A percentile compares a stretch with the other conserved stretches of the same genome.
phyloP scores from a whole-genome alignment of 2,329 filamentous ascomycete genomes.

The Nemania sp. region DNA sequence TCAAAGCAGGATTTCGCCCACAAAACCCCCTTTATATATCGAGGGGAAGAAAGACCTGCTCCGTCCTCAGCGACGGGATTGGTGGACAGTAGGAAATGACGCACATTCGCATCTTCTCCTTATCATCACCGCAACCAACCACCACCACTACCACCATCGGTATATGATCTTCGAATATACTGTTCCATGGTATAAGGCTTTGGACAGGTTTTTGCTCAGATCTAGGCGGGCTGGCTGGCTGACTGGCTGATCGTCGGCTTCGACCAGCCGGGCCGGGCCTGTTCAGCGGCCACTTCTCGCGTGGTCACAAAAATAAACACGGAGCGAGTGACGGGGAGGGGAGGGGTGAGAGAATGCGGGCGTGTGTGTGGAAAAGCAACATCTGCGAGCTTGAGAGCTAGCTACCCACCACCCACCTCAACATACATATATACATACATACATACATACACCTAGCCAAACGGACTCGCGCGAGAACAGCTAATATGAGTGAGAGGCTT shows the following conservation, averaged over 20 bases:
- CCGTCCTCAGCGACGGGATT: background rate
- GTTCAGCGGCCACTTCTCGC: slow-evolving; percentile 14
- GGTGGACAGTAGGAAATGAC: slow-evolving; percentile 8
- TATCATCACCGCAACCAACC: background rate
- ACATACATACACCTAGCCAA: background rate
- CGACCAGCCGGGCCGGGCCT: background rate
- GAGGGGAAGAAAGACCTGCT: background rate
- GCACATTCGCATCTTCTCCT: slow-evolving; percentile 1
- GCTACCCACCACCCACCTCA: too few relatives aligned
- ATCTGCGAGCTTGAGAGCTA: background rate
- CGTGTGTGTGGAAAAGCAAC: background rate
- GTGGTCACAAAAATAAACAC: slow-evolving; percentile 29
- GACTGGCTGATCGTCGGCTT: background rate
- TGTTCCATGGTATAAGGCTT: background rate
- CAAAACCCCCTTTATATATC: background rate
- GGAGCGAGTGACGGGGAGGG: background rate
- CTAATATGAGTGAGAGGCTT: background rate
- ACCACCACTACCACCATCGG: background rate
- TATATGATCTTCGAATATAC: slow-evolving; percentile 4
- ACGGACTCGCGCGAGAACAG: slow-evolving; percentile 3
- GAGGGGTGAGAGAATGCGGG: background rate
- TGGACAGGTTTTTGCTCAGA: background rate
- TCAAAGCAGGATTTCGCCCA: slow-evolving; percentile 6
- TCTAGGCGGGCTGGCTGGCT: slow-evolving; percentile 1
- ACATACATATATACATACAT: too few relatives aligned